Evolutionary conservation across 1,284 basidiomycete species (phyloP), one percentile per base, ranked within the genome.

Genomic region (Heterobasidion parviporum): DNA sequence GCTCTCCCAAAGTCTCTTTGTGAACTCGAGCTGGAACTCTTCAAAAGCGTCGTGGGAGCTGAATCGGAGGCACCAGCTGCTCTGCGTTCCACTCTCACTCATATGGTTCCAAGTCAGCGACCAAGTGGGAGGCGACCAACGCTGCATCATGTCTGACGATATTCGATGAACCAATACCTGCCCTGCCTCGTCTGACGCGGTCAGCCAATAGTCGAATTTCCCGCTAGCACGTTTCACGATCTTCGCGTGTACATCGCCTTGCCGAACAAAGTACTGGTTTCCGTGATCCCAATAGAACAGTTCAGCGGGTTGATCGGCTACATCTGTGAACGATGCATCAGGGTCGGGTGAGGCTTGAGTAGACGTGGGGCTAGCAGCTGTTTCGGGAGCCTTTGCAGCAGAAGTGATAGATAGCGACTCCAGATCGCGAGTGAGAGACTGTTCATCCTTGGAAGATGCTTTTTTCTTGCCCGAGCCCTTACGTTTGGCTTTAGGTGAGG

Each of bases 81-180:
- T 84, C 64, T 83, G 79, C 20, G 72, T 69, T 14, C 84, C 81
- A 54, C 79, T 75, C n/a, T 80, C 79, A 49, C 78, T 77, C 58
- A 83, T 72, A 63, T 87, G 71, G 62, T 92, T 94, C 92, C 92
- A 94, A 34, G 94, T 95, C 60, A 96, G 80, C 1, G 93, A 91
- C 48, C 68, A 65, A 63, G 83, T 77, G 57, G 77, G 79, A 57
- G 72, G 71, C 43, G 84, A 79, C 77, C 81, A 87, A 52, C 82
- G 78, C 63, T 88, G 82, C 66, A 91, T 92, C 86, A 88, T 85
- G 66, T 92, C 85, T 64, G 82, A 73, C 20, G 74, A 69, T 54
- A 91, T 75, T 61, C 71, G 73, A 69, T 91, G 89, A 26, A 77
- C 77, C 34, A 90, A 72, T 43, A 85, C 59, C 44, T 79, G 71